phyloP scores from a whole-genome alignment of 2,329 filamentous ascomycete species.

The Ilyonectria destructans region DNA sequence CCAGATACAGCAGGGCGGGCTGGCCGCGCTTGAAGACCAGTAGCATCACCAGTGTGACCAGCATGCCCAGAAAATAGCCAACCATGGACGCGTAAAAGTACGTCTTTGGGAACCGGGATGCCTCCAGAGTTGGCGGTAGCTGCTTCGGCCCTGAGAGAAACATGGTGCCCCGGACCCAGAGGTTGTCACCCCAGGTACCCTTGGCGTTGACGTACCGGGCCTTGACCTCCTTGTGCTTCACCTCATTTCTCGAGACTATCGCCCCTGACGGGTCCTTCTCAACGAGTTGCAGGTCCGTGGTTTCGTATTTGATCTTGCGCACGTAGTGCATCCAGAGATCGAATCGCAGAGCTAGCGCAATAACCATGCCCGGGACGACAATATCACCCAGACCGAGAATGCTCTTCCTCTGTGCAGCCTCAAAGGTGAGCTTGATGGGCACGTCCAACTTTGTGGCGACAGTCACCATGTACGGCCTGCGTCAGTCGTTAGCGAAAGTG shows the following conservation, averaged over 20 bases:
- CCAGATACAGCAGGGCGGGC: constrained; percentile 92
- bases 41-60: constrained; percentile 83
- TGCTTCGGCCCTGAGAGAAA: constrained; percentile 45
- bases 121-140: constrained; percentile 54
- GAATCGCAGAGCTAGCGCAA: constrained; percentile 90
- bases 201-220: constrained; percentile 72
- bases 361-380: constrained; percentile 91
- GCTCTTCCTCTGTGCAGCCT: constrained; percentile 75
- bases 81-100: constrained; percentile 86
- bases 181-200: constrained; percentile 85
- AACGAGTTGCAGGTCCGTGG: constrained; percentile 53
- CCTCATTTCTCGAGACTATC: constrained; percentile 55
- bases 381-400: constrained; percentile 98
- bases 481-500: constrained; percentile 38
- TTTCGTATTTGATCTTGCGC: constrained; percentile 70
- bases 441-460: constrained; percentile 93
- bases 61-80: constrained; percentile 86
- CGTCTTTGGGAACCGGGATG: constrained; percentile 79
- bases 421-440: constrained; percentile 91
- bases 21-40: constrained; percentile 86
- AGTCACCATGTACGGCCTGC: constrained; percentile 84
- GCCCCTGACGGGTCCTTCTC: constrained; percentile 53
- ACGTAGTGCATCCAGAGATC: constrained; percentile 90
- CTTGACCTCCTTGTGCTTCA: constrained; percentile 66
- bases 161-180: constrained; percentile 75